Percentiles rank a stretch among this genome's conserved stretches.
Conservation (phyloP, 140 eudicot genomes). For the Cichorium intybus region DNA sequence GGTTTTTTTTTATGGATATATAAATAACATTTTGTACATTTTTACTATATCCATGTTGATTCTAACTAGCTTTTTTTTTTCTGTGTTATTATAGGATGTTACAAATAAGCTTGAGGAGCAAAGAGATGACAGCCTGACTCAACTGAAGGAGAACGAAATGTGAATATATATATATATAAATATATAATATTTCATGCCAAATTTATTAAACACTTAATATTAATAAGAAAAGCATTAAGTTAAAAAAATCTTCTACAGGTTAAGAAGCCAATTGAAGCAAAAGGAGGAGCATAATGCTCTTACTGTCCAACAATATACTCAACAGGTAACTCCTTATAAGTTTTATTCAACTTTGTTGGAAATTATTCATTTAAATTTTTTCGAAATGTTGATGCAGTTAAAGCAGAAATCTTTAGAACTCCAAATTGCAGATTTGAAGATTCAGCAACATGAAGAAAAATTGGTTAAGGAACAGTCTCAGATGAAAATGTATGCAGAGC, state of each 20-base stretch:
- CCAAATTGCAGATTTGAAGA: constrained; percentile 89
- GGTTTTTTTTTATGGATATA: constrained; percentile 32
- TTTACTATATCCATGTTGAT: constrained; percentile 5
- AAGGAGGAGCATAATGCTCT: constrained; percentile 79
- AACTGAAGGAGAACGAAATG: constrained; percentile 93
- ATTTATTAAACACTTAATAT: no score
- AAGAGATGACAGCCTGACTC: constrained; percentile 78
- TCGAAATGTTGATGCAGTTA: constrained; percentile 47
- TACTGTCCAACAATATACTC: constrained; percentile 73
- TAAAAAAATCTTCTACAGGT: constrained; percentile 45
- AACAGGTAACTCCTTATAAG: constrained; percentile 49
- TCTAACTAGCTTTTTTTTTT: constrained; percentile 8
- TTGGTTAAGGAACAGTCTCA: constrained; percentile 71
- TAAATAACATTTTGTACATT: background rate
- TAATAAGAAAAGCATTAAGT: no score
- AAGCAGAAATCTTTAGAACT: constrained; percentile 91
- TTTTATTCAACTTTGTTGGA: background rate
- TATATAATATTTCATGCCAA: background rate
- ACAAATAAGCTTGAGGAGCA: constrained; percentile 92
- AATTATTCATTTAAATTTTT: constrained; percentile 3
- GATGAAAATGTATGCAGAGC: constrained; percentile 87
- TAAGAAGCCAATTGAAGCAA: constrained; percentile 75
- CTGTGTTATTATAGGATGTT: constrained; percentile 59
- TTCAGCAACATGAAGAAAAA: constrained; percentile 86
- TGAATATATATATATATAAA: constrained; percentile 4